Conservation (phyloP, 2,329 filamentous ascomycete species). For the Helminthosporium solani region DNA sequence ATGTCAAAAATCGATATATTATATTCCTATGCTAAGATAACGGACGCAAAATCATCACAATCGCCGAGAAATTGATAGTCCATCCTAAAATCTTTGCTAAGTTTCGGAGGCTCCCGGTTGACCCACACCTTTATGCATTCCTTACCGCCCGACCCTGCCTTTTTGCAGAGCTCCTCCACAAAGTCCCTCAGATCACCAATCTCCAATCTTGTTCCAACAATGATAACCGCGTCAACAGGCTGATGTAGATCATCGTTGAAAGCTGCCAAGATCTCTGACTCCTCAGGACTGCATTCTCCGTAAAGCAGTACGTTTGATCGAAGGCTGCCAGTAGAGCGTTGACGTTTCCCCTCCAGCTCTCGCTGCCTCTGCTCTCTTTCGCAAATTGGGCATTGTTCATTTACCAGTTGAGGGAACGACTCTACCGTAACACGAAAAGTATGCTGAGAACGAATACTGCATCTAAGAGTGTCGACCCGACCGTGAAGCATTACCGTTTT, state of each 20-base stretch:
- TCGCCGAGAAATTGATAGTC: conserved; percentile 5
- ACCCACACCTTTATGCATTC: conserved; percentile 4
- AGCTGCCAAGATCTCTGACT: conserved; percentile 4
- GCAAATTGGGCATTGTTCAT: conserved; percentile 1
- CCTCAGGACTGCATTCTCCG: conserved; percentile 2
- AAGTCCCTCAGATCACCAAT: conserved; percentile 4
- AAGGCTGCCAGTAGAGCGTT: conserved; percentile 4
- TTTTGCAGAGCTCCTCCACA: conserved; percentile 3
- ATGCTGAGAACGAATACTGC: conserved; percentile 2
- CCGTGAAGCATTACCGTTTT: conserved; percentile 6
- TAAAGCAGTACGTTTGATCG: conserved; percentile 4
- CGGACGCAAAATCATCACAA: conserved; percentile 4
- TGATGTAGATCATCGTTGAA: conserved; percentile 5
- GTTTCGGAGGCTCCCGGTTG: conserved; percentile 4
- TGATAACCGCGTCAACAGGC: conserved; percentile 4
- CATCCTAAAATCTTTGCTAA: conserved; percentile 3
- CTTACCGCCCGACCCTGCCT: conserved; percentile 1
- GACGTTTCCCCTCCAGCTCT: conserved; percentile 3
- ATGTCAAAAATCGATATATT: conserved; percentile 1
- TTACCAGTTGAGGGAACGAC: conserved; percentile 3
- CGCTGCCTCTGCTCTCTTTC: conserved; percentile 2
- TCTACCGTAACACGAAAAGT: conserved; percentile 5
- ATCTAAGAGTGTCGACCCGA: conserved; percentile 5
- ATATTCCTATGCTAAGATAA: conserved; percentile 2
- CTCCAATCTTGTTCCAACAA: conserved; percentile 5